phyloP scores from a whole-genome alignment of 306 rosid species.

The Oemleria cerasiformis region DNA sequence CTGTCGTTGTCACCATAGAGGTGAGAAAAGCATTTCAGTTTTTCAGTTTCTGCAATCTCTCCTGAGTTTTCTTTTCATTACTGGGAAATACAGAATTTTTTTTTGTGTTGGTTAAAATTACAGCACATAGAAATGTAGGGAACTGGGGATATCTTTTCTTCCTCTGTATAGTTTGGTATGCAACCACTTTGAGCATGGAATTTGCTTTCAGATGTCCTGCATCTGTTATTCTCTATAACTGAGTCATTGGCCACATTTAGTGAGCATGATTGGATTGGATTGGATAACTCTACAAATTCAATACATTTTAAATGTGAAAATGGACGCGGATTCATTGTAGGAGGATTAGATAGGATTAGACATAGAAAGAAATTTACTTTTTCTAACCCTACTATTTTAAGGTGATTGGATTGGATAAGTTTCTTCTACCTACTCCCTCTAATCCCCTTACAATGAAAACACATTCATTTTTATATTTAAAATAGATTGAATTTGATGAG shows the following conservation, averaged over 20 bases:
- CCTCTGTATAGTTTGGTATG: not conserved
- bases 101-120: not conserved
- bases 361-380: too few species aligned
- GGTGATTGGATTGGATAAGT: too few species aligned
- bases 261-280: not conserved
- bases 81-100: not conserved
- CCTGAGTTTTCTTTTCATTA: not conserved
- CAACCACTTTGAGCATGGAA: not conserved
- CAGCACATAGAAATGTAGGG: not conserved
- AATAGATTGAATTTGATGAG: not conserved
- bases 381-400: too few species aligned
- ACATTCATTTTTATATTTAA: not conserved
- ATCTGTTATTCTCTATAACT: too few species aligned
- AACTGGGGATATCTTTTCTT: not conserved
- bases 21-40: slow-evolving; percentile 43
- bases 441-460: not conserved
- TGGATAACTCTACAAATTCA: too few species aligned
- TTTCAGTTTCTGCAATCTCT: not conserved
- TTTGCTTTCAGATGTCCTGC: not conserved
- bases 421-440: too few species aligned
- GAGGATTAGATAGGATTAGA: too few species aligned
- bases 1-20: slow-evolving; percentile 61
- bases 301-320: too few species aligned
- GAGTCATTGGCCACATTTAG: not conserved
- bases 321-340: too few species aligned